phyloP scores from a whole-genome alignment of 176 grass and related monocot genomes.

The Thinopyrum elongatum region DNA sequence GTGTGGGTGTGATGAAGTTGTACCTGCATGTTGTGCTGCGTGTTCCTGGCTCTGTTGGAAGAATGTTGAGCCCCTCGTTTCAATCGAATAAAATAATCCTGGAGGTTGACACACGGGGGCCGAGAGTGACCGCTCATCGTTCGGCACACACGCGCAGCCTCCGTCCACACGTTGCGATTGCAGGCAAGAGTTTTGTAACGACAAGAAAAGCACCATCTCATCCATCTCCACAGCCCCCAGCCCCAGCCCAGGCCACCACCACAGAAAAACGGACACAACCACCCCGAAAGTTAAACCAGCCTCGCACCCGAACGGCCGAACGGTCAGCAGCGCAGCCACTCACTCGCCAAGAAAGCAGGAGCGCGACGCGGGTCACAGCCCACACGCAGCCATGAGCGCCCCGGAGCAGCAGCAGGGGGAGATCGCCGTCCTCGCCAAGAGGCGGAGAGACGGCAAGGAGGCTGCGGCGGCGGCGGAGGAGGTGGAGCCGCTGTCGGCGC shows the following conservation, averaged over 20 bases:
- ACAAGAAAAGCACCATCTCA: not conserved
- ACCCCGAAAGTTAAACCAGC: not conserved
- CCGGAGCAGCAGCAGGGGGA: not conserved
- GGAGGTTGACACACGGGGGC: not conserved
- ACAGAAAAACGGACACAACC: not conserved
- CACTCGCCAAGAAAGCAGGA: not conserved
- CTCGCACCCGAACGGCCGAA: not conserved
- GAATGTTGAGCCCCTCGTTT: constrained; percentile 9
- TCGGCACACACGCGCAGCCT: not conserved
- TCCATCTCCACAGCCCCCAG: not conserved
- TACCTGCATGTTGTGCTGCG: too few relatives aligned
- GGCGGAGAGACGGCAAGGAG: not conserved
- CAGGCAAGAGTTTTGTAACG: not conserved
- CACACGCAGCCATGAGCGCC: constrained; percentile 15
- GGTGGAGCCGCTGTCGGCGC: constrained; percentile 10
- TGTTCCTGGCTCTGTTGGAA: not conserved
- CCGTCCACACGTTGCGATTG: constrained; percentile 8
- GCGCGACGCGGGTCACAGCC: not conserved
- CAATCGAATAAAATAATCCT: not conserved
- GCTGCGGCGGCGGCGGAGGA: not conserved
- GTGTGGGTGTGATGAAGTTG: too few relatives aligned
- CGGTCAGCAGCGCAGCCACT: not conserved
- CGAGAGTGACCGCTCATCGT: not conserved
- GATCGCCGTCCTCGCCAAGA: not conserved
- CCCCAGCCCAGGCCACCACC: constrained; percentile 7